phyloP scores from a whole-genome alignment of 1,139 yeast genomes.

The Hyphopichia pseudoburtonii region DNA sequence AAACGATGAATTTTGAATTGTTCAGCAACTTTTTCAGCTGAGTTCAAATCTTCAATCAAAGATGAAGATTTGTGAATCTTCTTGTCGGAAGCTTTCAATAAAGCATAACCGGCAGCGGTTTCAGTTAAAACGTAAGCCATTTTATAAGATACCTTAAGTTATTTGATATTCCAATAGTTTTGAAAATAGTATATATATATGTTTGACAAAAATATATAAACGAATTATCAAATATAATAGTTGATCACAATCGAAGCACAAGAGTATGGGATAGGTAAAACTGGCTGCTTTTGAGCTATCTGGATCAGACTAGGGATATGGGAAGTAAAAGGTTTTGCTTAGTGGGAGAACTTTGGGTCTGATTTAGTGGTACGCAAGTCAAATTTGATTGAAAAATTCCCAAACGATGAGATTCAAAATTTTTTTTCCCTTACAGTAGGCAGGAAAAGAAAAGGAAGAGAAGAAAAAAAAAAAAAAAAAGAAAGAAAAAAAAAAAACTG shows the following conservation, averaged over 20 bases:
- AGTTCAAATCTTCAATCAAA: slow-evolving; percentile 73
- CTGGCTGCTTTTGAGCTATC: too few species aligned
- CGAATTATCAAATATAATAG: too few species aligned
- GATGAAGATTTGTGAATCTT: slow-evolving; percentile 86
- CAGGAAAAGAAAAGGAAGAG: slow-evolving; percentile 1
- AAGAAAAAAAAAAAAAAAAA: slow-evolving; percentile 2
- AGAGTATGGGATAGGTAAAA: too few species aligned
- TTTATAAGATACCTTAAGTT: slow-evolving; percentile 8
- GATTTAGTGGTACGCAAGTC: background rate
- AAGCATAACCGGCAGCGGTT: slow-evolving; percentile 98
- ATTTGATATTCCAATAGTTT: too few species aligned
- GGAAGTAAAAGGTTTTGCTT: too few species aligned
- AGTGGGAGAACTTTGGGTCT: too few species aligned
- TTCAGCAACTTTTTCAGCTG: slow-evolving; percentile 76
- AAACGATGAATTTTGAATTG: slow-evolving; percentile 92
- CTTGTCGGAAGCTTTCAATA: slow-evolving; percentile 95
- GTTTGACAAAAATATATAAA: too few species aligned
- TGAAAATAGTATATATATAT: too few species aligned
- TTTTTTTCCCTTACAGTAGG: slow-evolving; percentile 10
- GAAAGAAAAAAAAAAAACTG: slow-evolving; percentile 3
- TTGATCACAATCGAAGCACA: too few species aligned
- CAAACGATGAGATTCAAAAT: slow-evolving; percentile 22
- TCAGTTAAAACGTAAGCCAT: slow-evolving; percentile 97
- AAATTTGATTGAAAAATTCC: slow-evolving; percentile 13
- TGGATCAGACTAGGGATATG: too few species aligned